These are phyloP conservation scores for Saccharomycopsis fermentans DNA, from an alignment of 805 yeast genomes.

Conservation along the genomic window DNA sequence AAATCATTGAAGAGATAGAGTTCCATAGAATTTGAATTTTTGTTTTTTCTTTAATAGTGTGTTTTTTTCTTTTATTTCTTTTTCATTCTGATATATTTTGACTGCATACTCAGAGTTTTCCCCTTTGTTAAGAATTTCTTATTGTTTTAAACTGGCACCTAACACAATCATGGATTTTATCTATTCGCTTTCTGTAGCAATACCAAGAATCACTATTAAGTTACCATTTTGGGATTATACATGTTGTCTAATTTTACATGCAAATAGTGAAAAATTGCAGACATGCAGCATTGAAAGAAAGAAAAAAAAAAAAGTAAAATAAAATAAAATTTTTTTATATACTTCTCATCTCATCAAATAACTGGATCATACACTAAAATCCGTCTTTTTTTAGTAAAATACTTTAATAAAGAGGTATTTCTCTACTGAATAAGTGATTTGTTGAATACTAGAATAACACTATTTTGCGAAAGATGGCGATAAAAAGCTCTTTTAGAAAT, in stretches of 20 bases:
- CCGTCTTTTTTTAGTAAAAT: background rate
- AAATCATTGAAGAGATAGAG: slow-evolving; percentile 14
- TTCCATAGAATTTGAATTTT: slow-evolving; percentile 13
- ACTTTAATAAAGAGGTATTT: no score
- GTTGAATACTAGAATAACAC: background rate
- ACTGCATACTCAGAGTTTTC: no score
- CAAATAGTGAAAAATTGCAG: background rate
- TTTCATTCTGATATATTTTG: background rate
- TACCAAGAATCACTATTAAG: no score
- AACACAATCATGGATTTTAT: no score
- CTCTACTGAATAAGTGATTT: no score
- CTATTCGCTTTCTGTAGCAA: no score
- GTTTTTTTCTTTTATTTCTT: background rate
- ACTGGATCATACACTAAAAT: background rate
- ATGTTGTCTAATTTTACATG: background rate
- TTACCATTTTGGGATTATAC: background rate
- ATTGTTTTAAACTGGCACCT: no score
- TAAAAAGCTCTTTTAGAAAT: slow-evolving; percentile 13
- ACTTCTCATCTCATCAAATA: background rate
- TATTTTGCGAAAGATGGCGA: slow-evolving; percentile 8
- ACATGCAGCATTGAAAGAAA: background rate
- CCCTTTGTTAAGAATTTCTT: no score
- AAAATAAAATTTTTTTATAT: slow-evolving; percentile 1
- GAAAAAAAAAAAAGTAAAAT: background rate
- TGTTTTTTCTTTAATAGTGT: background rate